Evolutionary conservation across 1,284 basidiomycete genomes (phyloP), one percentile per base, ranked within the genome.

Genomic region (Naganishia liquefaciens): DNA sequence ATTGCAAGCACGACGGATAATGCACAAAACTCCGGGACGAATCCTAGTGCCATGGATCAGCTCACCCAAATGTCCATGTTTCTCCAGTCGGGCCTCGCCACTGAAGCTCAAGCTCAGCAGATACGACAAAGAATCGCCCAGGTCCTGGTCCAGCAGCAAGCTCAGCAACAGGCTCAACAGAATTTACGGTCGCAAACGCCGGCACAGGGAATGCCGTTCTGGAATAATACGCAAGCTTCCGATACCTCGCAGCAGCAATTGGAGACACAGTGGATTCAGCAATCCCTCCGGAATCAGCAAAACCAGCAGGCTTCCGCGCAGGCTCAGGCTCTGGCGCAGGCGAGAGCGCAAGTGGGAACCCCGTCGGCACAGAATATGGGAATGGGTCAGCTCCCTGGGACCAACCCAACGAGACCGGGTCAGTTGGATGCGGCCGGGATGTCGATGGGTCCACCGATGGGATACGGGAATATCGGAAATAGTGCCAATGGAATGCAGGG

Each of bases 211-310:
- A 3, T 40, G 2, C 27, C 33, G 21, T 49, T 39, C 27, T 51
- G 42, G 54, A 43, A 47, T 17, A 27, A 23, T 19, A 25, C 42
- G 2, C n/a, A 37, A 13, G 2, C 33, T 7, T 13, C 33, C 33
- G 33, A 37, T 25, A 23, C 39, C 23, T 10, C 30, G 13, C 58
- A 62, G 27, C 58, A 23, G 7, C 23, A 25, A 25, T 40, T 60
- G 57, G 57, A 60, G 15, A 21, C 46, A 19, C 57, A 60, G 37
- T 60, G 57, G 57, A 60, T 60, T 21, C 57, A 60, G 27, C 46
- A 53, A 13, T 52, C 60, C 5, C 28, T 53, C 17, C 39, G 51
- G 19, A 28, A 42, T 4, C 60, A 62, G 50, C 49, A 62, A 19
- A 21, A 42, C 7, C 50, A 42, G n/a, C 51, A 52, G 15, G 60